Conservation (phyloP, 306 rosid genomes). For the Erythrophleum fordii region DNA sequence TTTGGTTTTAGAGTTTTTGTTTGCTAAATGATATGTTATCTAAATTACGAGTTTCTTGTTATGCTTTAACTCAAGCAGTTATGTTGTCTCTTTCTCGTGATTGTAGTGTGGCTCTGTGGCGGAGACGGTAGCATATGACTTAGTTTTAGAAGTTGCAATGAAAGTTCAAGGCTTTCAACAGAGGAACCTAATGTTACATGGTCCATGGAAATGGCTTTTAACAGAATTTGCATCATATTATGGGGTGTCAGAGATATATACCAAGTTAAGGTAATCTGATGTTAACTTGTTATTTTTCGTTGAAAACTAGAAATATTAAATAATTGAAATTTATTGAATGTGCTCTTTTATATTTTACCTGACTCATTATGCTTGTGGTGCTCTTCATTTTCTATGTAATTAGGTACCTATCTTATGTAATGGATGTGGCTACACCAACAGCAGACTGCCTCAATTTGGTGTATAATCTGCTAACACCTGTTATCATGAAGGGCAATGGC, state of each 20-base stretch:
- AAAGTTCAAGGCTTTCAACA: conserved; percentile 89
- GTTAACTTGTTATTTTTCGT: conserved; percentile 23
- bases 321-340: conserved; percentile 10
- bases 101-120: conserved; percentile 90
- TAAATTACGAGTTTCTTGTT: conserved; percentile 17
- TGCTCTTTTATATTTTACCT: background rate
- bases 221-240: conserved; percentile 90
- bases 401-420: conserved; percentile 89
- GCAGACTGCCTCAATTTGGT: conserved; percentile 93
- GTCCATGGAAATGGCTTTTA: conserved; percentile 98
- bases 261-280: conserved; percentile 77
- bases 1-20: conserved; percentile 2
- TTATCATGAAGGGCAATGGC: conserved; percentile 76
- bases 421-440: conserved; percentile 99
- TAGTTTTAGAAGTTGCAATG: conserved; percentile 93
- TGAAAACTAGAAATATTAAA: conserved; percentile 16
- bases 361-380: conserved; percentile 19
- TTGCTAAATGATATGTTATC: conserved; percentile 20
- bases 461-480: conserved; percentile 71
- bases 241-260: conserved; percentile 89
- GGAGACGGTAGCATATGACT: conserved; percentile 95
- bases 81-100: conserved; percentile 26
- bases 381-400: conserved; percentile 34
- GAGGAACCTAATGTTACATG: conserved; percentile 76
- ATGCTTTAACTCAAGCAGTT: background rate